phyloP scores from a whole-genome alignment of 202 grass and related monocot genomes.

The Miscanthus sacchariflorus region DNA sequence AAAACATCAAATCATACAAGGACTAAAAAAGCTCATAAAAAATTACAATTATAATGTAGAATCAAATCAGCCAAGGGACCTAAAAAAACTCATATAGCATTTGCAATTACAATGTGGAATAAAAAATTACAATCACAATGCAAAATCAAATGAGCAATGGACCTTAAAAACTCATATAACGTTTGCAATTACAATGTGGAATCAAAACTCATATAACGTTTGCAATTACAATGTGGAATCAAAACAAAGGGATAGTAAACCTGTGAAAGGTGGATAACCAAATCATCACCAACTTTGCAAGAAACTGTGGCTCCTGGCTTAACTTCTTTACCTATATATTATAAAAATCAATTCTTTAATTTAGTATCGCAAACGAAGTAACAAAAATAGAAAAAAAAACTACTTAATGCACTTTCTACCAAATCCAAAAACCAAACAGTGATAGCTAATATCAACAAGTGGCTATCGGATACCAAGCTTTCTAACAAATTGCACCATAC shows the following conservation, averaged over 20 bases:
- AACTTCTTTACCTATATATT: conserved; percentile 72
- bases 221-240: background rate
- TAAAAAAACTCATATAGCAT: background rate
- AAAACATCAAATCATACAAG: background rate
- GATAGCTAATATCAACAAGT: background rate
- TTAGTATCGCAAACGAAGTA: background rate
- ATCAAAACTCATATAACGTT: background rate
- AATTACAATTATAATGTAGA: background rate
- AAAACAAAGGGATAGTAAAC: conserved; percentile 30
- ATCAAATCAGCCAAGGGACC: background rate
- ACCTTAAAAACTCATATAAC: background rate
- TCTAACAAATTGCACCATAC: background rate
- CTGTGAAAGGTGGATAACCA: conserved; percentile 73
- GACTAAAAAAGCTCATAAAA: background rate
- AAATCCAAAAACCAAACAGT: background rate
- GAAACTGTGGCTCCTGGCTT: conserved; percentile 72
- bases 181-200: background rate
- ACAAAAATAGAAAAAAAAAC: background rate
- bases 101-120: too few species aligned
- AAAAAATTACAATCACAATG: background rate
- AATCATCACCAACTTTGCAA: conserved; percentile 48
- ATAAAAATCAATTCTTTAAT: background rate
- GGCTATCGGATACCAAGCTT: background rate
- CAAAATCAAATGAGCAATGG: background rate
- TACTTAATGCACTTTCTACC: background rate